phyloP scores from a whole-genome alignment of 164 flowering plant species.

The Kingdonia uniflora region DNA sequence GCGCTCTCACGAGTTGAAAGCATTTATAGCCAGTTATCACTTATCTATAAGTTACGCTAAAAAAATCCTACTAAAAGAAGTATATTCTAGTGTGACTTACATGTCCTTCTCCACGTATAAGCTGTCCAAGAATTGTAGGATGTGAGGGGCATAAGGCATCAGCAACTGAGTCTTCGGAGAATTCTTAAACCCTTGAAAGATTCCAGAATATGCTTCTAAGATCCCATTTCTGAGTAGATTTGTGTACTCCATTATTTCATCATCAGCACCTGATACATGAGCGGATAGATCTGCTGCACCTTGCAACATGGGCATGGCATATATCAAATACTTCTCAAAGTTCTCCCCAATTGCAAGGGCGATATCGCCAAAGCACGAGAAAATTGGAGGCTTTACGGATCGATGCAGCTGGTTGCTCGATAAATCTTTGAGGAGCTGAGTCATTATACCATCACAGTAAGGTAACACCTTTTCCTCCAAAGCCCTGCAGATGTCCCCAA shows the following conservation, averaged over 20 bases:
- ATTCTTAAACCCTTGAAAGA: constrained; percentile 52
- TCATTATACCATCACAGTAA: constrained; percentile 55
- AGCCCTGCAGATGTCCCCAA: constrained; percentile 56
- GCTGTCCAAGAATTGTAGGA: constrained; percentile 50
- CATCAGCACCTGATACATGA: constrained; percentile 37
- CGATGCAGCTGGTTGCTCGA: constrained; percentile 54
- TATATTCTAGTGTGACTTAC: constrained; percentile 23
- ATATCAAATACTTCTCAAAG: constrained; percentile 54
- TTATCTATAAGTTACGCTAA: too few relatives aligned
- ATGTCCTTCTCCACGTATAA: constrained; percentile 46
- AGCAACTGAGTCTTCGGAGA: constrained; percentile 48
- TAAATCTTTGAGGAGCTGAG: constrained; percentile 51
- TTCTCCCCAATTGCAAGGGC: constrained; percentile 56
- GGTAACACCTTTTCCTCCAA: constrained; percentile 50
- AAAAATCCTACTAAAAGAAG: too few relatives aligned
- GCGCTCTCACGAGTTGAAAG: too few relatives aligned
- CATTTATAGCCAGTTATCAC: too few relatives aligned
- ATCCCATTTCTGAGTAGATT: constrained; percentile 49
- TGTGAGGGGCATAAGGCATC: constrained; percentile 42
- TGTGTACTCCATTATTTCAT: constrained; percentile 42
- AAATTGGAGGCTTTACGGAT: constrained; percentile 57
- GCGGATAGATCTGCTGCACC: constrained; percentile 49
- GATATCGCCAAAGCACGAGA: constrained; percentile 58
- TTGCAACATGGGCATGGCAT: constrained; percentile 70
- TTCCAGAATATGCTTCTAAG: constrained; percentile 59